Evolutionary conservation across 2,329 filamentous ascomycete species (phyloP).

Genomic region (Penicillium vulpinum): DNA sequence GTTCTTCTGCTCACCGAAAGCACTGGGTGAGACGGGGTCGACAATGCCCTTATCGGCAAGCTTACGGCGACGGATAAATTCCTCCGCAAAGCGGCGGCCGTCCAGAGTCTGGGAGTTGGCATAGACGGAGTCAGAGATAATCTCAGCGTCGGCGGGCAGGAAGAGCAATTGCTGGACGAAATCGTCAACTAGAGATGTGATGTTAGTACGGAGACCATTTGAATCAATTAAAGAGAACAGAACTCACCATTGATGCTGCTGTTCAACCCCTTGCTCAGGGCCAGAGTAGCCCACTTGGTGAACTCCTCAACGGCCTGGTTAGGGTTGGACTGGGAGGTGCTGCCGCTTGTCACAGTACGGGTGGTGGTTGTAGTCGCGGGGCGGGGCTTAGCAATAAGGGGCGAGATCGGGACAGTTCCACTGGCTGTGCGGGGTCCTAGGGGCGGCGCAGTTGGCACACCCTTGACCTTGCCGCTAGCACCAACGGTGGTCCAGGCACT

Average conservation of each 20-base stretch:
- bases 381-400: conserved; percentile 54
- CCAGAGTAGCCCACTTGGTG: conserved; percentile 82
- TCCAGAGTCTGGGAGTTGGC: conserved; percentile 85
- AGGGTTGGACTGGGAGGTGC: conserved; percentile 45
- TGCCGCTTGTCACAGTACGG: conserved; percentile 49
- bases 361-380: conserved; percentile 56
- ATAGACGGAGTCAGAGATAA: conserved; percentile 91
- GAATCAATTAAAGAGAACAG: background rate
- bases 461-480: conserved; percentile 86
- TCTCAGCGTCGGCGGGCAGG: conserved; percentile 72
- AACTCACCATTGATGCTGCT: conserved; percentile 65
- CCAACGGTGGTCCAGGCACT: conserved; percentile 93
- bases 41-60: conserved; percentile 89
- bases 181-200: conserved; percentile 62
- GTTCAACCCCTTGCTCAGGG: conserved; percentile 73
- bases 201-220: conserved; percentile 34
- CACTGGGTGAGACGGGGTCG: conserved; percentile 59
- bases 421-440: conserved; percentile 51
- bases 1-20: conserved; percentile 52
- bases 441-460: conserved; percentile 54
- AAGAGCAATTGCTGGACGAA: conserved; percentile 75
- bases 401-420: conserved; percentile 41
- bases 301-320: conserved; percentile 84
- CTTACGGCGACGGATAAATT: conserved; percentile 90
- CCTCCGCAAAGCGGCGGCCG: conserved; percentile 87